Conservation (phyloP, 176 grass and related monocot genomes). For the Carex scoparia region DNA sequence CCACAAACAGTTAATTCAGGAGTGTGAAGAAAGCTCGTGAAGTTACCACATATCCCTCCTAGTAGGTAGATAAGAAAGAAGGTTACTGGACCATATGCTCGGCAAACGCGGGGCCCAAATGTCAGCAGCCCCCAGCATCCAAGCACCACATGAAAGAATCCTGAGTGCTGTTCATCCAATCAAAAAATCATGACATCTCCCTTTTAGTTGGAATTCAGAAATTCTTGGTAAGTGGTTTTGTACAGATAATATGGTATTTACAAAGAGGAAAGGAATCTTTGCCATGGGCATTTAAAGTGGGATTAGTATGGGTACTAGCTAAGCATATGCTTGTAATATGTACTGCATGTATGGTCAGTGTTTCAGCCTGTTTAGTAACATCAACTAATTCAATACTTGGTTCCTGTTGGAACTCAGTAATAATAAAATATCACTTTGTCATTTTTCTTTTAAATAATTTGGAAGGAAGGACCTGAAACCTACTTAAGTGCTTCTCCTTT, state of each 20-base stretch:
- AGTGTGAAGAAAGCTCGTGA: conserved; percentile 75
- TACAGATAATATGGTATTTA: not conserved
- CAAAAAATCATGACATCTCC: not conserved
- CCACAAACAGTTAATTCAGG: conserved; percentile 76
- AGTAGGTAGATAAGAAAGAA: conserved; percentile 82
- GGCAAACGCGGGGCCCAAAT: conserved; percentile 58
- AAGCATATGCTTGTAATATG: not conserved
- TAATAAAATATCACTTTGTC: not conserved
- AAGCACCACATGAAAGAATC: conserved; percentile 64
- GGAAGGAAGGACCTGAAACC: not conserved
- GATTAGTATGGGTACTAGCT: not conserved
- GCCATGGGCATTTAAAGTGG: not conserved
- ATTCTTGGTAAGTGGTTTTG: conserved; percentile 12
- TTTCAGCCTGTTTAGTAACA: not conserved
- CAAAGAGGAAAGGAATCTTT: not conserved
- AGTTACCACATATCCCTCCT: conserved; percentile 74
- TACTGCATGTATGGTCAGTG: not conserved
- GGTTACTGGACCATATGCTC: conserved; percentile 57
- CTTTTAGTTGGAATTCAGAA: conserved; percentile 9
- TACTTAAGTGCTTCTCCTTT: not conserved
- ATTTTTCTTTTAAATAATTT: not conserved
- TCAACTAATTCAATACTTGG: not conserved
- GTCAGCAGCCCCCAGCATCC: conserved; percentile 65
- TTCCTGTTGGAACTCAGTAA: not conserved
- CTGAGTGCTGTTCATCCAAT: conserved; percentile 50